These are phyloP conservation scores for Pseudohalonectria lignicola DNA, from an alignment of 2,329 filamentous ascomycete species.

Conservation along the genomic window DNA sequence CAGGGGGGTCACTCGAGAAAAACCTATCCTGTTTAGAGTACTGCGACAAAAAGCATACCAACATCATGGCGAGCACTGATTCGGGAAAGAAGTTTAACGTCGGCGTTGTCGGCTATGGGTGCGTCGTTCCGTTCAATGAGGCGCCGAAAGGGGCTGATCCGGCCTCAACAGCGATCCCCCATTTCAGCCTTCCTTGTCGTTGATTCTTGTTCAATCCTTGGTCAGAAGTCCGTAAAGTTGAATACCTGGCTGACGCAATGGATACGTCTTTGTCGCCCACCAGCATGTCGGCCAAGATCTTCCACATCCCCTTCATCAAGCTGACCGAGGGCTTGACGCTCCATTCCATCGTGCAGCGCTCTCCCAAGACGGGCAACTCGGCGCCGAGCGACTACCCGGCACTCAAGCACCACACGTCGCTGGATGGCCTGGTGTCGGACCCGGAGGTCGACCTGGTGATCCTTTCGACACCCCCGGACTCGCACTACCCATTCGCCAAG, in stretches of 20 bases:
- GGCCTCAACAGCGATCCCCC: too few relatives aligned
- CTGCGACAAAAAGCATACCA: too few relatives aligned
- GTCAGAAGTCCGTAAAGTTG: too few relatives aligned
- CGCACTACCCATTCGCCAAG: constrained; percentile 56
- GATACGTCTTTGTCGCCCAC: too few relatives aligned
- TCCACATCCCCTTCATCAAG: constrained; percentile 71
- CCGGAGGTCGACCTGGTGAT: constrained; percentile 56
- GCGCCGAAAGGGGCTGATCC: too few relatives aligned
- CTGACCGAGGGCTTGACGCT: constrained; percentile 54
- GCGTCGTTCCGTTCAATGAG: too few relatives aligned
- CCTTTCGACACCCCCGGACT: constrained; percentile 60
- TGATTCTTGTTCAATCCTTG: too few relatives aligned
- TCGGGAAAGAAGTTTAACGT: constrained; percentile 14
- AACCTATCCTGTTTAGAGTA: too few relatives aligned
- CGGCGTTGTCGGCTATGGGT: constrained; percentile 17
- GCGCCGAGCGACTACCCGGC: constrained; percentile 57
- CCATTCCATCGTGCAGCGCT: constrained; percentile 66
- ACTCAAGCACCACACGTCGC: constrained; percentile 51
- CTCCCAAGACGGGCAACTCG: constrained; percentile 51
- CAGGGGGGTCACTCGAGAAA: too few relatives aligned
- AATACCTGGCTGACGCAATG: too few relatives aligned
- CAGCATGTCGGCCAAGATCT: constrained; percentile 60
- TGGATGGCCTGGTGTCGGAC: constrained; percentile 55
- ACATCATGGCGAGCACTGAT: constrained; percentile 6
- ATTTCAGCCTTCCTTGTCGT: too few relatives aligned